These are phyloP conservation scores for Ascomycota sp. DNA, from an alignment of 2,329 filamentous ascomycete species.

Conservation along the genomic window DNA sequence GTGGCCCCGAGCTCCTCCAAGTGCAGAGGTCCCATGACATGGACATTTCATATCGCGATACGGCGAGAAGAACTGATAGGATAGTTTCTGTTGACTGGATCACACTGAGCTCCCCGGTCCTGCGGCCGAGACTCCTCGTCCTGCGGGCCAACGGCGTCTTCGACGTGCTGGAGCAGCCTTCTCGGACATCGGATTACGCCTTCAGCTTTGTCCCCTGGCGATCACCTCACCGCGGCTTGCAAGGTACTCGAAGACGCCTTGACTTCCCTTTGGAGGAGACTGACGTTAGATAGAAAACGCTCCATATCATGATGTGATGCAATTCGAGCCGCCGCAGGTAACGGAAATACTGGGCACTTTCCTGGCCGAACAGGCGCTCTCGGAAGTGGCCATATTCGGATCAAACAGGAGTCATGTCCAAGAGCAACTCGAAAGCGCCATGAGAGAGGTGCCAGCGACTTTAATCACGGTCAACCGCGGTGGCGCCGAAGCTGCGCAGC, in stretches of 20 bases:
- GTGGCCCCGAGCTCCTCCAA: constrained; percentile 36
- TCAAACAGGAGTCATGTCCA: constrained; percentile 22
- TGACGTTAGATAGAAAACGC: constrained; percentile 19
- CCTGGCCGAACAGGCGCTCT: constrained; percentile 30
- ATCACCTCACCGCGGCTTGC: constrained; percentile 33
- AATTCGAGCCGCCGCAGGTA: constrained; percentile 34
- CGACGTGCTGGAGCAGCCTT: constrained; percentile 41
- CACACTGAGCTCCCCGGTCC: constrained; percentile 31
- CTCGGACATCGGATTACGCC: constrained; percentile 33
- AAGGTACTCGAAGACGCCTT: constrained; percentile 18
- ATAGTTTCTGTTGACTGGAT: constrained; percentile 52
- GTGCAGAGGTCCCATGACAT: constrained; percentile 40
- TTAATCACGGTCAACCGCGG: constrained; percentile 17
- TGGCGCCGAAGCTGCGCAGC: constrained; percentile 27
- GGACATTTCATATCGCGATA: constrained; percentile 34
- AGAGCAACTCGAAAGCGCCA: constrained; percentile 19
- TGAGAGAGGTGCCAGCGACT: constrained; percentile 15
- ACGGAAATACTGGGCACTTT: constrained; percentile 32
- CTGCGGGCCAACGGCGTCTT: constrained; percentile 39
- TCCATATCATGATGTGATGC: constrained; percentile 34
- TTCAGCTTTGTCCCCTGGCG: constrained; percentile 42
- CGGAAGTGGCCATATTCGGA: constrained; percentile 36
- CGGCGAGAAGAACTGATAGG: constrained; percentile 31
- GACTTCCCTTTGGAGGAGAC: not conserved
- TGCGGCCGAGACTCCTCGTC: constrained; percentile 37